Conservation (phyloP, 345 rosid genomes). For the Salix dunnii region DNA sequence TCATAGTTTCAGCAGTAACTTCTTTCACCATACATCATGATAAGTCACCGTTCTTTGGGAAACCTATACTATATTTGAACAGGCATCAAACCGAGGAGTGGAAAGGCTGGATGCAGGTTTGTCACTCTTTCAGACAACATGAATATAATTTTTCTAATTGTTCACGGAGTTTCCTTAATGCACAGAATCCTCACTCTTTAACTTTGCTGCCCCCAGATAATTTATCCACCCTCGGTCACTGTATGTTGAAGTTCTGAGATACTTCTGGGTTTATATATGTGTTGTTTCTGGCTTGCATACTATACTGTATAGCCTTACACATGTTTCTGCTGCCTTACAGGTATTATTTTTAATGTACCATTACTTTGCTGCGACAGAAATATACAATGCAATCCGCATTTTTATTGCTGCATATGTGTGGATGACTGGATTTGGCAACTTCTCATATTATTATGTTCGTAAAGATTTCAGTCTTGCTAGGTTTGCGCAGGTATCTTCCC, state of each 20-base stretch:
- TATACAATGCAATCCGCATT: conserved; percentile 86
- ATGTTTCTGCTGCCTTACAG: conserved; percentile 42
- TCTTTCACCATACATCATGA: conserved; percentile 87
- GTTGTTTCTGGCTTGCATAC: neutral
- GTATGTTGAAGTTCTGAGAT: neutral
- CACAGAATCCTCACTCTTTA: neutral
- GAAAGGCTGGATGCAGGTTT: conserved; percentile 99
- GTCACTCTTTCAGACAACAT: conserved; percentile 22
- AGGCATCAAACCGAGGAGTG: conserved; percentile 99
- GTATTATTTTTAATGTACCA: conserved; percentile 98
- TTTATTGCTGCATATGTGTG: conserved; percentile 98
- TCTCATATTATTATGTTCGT: conserved; percentile 95
- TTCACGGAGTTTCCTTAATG: neutral
- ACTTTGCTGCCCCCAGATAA: no score
- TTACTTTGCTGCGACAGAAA: conserved; percentile 95
- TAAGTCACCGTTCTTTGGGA: conserved; percentile 83
- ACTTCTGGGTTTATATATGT: conserved; percentile 9
- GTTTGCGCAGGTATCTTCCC: conserved; percentile 82
- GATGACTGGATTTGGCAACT: conserved; percentile 99
- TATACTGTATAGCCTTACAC: conserved; percentile 8
- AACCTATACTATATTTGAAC: conserved; percentile 83
- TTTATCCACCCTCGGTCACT: no score
- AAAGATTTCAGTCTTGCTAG: conserved; percentile 92
- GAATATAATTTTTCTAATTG: neutral
- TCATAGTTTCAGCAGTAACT: conserved; percentile 87